These are phyloP conservation scores for Schizophyllum commune DNA, from an alignment of 1,284 basidiomycete genomes.

Conservation along the genomic window DNA sequence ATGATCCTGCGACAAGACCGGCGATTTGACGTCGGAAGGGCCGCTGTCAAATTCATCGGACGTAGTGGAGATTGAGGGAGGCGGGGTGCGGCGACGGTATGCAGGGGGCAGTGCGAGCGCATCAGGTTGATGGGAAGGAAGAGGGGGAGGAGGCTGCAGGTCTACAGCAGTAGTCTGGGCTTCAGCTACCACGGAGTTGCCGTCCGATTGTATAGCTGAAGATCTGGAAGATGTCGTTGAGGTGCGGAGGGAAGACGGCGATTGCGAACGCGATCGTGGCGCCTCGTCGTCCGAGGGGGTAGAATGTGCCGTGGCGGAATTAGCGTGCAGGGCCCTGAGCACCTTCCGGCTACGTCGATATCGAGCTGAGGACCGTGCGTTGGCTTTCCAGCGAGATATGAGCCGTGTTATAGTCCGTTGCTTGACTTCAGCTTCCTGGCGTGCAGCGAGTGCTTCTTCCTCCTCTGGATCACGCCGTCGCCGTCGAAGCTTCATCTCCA, in stretches of 20 bases:
- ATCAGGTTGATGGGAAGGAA: not conserved
- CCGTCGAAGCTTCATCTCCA: slow-evolving; percentile 26
- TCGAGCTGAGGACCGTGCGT: slow-evolving; percentile 46
- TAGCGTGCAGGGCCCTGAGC: too few relatives aligned
- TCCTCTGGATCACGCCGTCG: slow-evolving; percentile 20
- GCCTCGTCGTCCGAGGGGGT: not conserved
- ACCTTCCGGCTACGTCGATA: slow-evolving; percentile 16
- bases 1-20: too few relatives aligned
- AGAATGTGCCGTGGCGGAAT: too few relatives aligned
- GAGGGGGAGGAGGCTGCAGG: not conserved
- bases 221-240: slow-evolving; percentile 19
- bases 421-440: slow-evolving; percentile 35
- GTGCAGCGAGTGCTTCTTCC: slow-evolving; percentile 25
- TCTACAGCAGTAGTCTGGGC: not conserved
- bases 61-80: slow-evolving; percentile 15
- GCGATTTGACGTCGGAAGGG: too few relatives aligned
- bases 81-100: slow-evolving; percentile 17
- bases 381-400: slow-evolving; percentile 56
- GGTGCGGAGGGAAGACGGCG: slow-evolving; percentile 14
- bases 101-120: slow-evolving; percentile 6
- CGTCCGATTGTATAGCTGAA: too few relatives aligned
- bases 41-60: not conserved
- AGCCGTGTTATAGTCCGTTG: slow-evolving; percentile 56
- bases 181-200: not conserved
- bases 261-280: slow-evolving; percentile 14